phyloP scores from a whole-genome alignment of 2,329 filamentous ascomycete genomes.

The Xylogone sp. region DNA sequence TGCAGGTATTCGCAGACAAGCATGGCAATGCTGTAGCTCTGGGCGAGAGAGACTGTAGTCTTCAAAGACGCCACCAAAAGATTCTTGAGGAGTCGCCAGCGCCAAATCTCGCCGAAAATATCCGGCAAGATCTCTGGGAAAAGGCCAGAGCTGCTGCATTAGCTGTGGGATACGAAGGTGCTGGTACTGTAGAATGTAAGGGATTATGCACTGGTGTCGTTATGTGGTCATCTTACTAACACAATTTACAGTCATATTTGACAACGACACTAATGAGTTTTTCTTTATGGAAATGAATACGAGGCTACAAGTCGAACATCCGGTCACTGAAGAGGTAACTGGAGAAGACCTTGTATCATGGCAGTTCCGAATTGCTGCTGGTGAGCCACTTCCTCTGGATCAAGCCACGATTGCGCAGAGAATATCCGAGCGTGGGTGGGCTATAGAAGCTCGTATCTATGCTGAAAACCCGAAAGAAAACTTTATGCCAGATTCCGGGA shows the following conservation, averaged over 20 bases:
- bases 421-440: conserved; percentile 75
- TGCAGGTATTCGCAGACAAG: conserved; percentile 85
- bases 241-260: conserved; percentile 69
- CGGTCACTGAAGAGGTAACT: conserved; percentile 80
- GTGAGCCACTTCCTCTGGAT: conserved; percentile 60
- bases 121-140: conserved; percentile 60
- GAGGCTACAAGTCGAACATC: conserved; percentile 92
- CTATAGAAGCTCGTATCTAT: conserved; percentile 94
- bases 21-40: conserved; percentile 77
- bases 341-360: conserved; percentile 83
- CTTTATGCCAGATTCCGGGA: conserved; percentile 92
- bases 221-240: conserved; percentile 30
- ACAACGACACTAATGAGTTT: conserved; percentile 76
- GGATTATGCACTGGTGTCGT: conserved; percentile 37
- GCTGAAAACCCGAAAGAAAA: conserved; percentile 89
- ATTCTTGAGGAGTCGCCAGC: conserved; percentile 87
- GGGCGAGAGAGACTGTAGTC: conserved; percentile 82
- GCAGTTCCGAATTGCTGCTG: conserved; percentile 85
- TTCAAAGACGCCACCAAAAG: conserved; percentile 86
- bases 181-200: conserved; percentile 84
- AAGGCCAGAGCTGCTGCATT: conserved; percentile 63
- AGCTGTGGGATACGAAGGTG: conserved; percentile 83
- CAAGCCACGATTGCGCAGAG: conserved; percentile 63
- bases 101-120: conserved; percentile 57
- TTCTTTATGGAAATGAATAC: conserved; percentile 86